Percentiles rank a stretch among this genome's conserved stretches.
Evolutionary conservation across 2,329 filamentous ascomycete genomes (phyloP).

Genomic region (Orbilia quercus): DNA sequence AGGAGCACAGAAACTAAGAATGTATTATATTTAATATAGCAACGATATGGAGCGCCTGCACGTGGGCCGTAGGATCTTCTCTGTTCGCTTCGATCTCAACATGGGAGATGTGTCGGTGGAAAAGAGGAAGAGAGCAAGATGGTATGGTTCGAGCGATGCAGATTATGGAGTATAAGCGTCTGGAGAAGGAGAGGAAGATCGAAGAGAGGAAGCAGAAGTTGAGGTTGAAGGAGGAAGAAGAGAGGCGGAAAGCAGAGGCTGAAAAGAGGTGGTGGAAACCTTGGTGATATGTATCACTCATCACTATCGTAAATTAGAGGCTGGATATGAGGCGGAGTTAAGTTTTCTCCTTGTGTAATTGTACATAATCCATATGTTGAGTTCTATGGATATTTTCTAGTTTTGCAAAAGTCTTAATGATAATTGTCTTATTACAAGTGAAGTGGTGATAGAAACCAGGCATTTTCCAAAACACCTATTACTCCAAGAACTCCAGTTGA

Average conservation of each 20-base stretch:
- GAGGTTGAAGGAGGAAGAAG: conserved; percentile 62
- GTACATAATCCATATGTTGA: no score
- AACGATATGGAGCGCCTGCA: conserved; percentile 75
- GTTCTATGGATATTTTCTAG: no score
- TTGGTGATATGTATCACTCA: conserved; percentile 47
- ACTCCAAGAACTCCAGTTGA: no score
- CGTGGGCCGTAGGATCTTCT: conserved; percentile 87
- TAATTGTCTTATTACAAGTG: no score
- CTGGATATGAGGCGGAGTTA: no score
- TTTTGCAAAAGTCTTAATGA: no score
- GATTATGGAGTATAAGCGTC: conserved; percentile 78
- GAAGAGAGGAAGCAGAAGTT: conserved; percentile 63
- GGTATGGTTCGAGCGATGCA: conserved; percentile 89
- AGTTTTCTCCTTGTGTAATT: no score
- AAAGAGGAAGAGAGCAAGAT: conserved; percentile 77
- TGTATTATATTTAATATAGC: conserved; percentile 67
- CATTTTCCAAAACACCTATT: no score
- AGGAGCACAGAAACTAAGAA: no score
- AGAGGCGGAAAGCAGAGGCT: conserved; percentile 55
- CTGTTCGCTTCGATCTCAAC: conserved; percentile 75
- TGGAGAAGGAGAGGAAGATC: conserved; percentile 70
- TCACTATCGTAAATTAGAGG: not conserved
- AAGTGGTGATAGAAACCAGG: no score
- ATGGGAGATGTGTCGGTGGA: conserved; percentile 86
- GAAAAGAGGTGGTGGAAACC: conserved; percentile 58